Evolutionary conservation across 148 eudicot genomes (phyloP), one percentile per base, ranked within the genome.

Genomic region (Salicornia ramosissima): DNA sequence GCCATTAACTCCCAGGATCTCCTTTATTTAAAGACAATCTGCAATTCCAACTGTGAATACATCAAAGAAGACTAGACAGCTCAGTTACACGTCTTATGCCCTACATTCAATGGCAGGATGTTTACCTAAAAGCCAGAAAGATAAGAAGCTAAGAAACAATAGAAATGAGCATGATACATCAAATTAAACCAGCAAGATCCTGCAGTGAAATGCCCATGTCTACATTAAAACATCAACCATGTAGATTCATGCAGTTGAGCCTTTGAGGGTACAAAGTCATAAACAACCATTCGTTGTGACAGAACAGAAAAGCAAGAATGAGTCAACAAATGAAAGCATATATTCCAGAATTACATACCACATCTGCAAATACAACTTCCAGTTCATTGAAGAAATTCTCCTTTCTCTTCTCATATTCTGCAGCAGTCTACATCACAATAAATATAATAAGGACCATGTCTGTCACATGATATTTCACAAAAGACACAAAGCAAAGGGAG

Each of bases 371-470:
- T 53, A 90, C 98, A 71, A 88, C 45, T 81, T 88, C 87, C 69
- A 94, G 57, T 83, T 94, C 97, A 24, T 90, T 84, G 79, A 84
- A 94, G 82, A 94, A 90, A 73, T 86, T 94, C 78, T 94, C 98
- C 79, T 77, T 83, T 56, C 96, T 84, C 31, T 79, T 80, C 73
- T 83, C 82, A 71, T 90, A 87, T 73, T 94, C 96, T 55, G 92
- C 96, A 83, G 82, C 82, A 72, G 96, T 89, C 96, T 92, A 77
- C 55, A 73, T 71, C 21, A 36, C 68, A 47, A 63, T 58, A 60
- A 77, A 30, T 67, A 21, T 36, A 75, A 60, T 26, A 45, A 39
- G 43, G 10, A 51, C 63, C 29, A 69, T 53, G 69, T n/a, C 31
- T 45, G 74, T 47, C 28, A 28, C 18, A 51, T 29, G 24, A 25